Conservation (phyloP, 768 basidiomycete species). For the Termitomyces sp. region DNA sequence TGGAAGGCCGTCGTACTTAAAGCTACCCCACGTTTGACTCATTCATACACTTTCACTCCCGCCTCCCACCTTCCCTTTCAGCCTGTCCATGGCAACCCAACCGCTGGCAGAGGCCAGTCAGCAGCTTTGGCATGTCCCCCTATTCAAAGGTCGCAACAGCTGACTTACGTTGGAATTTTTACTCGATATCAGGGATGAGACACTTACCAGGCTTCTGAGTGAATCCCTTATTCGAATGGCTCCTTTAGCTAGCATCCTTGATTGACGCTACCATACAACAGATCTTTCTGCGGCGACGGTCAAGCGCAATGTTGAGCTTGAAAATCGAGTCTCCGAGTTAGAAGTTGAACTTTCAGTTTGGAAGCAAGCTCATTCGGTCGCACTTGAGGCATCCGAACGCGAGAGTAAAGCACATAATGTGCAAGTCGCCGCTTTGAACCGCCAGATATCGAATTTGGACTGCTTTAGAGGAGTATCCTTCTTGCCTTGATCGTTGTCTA, state of each 20-base stretch:
- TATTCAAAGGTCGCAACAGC: constrained; percentile 1
- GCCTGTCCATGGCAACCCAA: constrained; percentile 50
- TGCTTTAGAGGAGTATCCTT: constrained; percentile 33
- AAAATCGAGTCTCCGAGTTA: constrained; percentile 59
- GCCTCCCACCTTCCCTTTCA: constrained; percentile 28
- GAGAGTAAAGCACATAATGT: constrained; percentile 64
- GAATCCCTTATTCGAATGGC: constrained; percentile 5
- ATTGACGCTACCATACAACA: constrained; percentile 20
- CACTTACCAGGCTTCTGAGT: constrained; percentile 59
- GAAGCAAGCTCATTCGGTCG: constrained; percentile 65
- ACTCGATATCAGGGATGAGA: constrained; percentile 51
- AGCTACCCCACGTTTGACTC: constrained; percentile 34
- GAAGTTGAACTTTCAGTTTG: constrained; percentile 65
- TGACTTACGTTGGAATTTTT: constrained; percentile 13
- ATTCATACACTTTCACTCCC: constrained; percentile 32
- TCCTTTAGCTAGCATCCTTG: neutral
- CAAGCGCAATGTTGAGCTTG: constrained; percentile 58
- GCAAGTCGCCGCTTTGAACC: constrained; percentile 58
- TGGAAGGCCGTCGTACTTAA: constrained; percentile 42
- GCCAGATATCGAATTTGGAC: constrained; percentile 57
- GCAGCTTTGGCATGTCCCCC: constrained; percentile 53
- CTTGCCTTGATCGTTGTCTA: neutral
- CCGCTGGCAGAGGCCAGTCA: constrained; percentile 55
- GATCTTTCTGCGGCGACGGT: constrained; percentile 62
- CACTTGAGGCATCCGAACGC: constrained; percentile 56